Evolutionary conservation across 768 basidiomycete genomes (phyloP), one percentile per base, ranked within the genome.

Genomic region (Naganishia friedmannii): DNA sequence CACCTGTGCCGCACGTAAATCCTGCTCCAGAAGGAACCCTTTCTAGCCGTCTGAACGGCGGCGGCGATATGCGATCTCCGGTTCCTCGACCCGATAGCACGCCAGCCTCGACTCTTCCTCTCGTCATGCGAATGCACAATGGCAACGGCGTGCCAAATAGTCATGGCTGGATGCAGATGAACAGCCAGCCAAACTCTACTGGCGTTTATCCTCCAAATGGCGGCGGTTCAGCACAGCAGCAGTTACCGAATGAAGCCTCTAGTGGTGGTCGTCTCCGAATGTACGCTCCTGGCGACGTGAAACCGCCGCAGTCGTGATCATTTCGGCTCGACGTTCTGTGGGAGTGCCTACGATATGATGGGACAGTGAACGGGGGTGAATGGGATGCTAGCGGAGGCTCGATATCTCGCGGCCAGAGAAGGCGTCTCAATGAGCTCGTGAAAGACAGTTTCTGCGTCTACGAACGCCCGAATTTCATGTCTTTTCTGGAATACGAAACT

Each of bases 41-140:
- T 6, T 9, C 60, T 2, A 42, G 39, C 29, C 37, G 60, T 1
- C 26, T 63, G 23, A 63, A 63, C 23, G 48, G 48, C 37, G 48
- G 48, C 37, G 37, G n/a, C 31, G 57, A 58, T 58, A 23, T 23
- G 4, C 34, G 31, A 15, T 28, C 23, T 26, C 60, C n/a, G 13
- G 23, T 26, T 21, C 60, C 31, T 23, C 57, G 60, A n/a, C 15
- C 60, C 6, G 60, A 63, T 13, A 23, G 37, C 26, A 45, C 23
- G 8, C 42, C 60, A n/a, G 60, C 37, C 2, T 26, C 60, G 26
- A 39, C 42, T 19, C 34, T 58, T 23, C 60, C 60, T 12, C 32
- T 63, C 2, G 34, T 23, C 26, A 42, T 63, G 39, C 60, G 60
- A 9, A 42, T 63, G 60, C 60, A 63, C 26, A 45, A 45, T 45